A percentile compares a stretch with the other conserved stretches of the same genome.
Evolutionary conservation across 2,329 filamentous ascomycete genomes (phyloP).

Genomic region (Monilinia fructicola): DNA sequence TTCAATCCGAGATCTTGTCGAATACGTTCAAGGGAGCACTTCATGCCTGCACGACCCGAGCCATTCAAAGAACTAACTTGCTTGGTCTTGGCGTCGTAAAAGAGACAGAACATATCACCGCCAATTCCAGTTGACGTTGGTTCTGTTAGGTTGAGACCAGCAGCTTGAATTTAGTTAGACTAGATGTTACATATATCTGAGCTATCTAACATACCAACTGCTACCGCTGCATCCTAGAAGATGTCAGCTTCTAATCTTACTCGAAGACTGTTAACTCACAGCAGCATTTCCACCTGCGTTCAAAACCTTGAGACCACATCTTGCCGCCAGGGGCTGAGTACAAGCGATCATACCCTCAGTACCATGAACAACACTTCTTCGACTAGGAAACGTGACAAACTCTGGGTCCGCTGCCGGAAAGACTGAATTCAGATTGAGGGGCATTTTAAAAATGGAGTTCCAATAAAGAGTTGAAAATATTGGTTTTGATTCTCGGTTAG

Average conservation of each 20-base stretch:
- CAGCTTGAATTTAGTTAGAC: conserved; percentile 55
- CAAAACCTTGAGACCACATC: conserved; percentile 83
- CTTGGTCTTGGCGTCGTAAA: conserved; percentile 54
- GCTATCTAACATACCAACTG: conserved; percentile 62
- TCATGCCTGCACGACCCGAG: conserved; percentile 76
- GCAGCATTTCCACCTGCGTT: conserved; percentile 89
- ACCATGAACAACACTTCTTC: conserved; percentile 89
- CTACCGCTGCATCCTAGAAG: conserved; percentile 85
- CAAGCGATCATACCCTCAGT: conserved; percentile 88
- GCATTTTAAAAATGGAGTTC: conserved; percentile 32
- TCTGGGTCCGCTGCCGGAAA: conserved; percentile 40
- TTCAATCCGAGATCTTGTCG: conserved; percentile 67
- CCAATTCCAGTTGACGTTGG: conserved; percentile 92
- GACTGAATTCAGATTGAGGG: conserved; percentile 39
- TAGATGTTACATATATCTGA: neutral
- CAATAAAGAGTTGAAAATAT: neutral
- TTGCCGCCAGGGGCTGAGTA: conserved; percentile 84
- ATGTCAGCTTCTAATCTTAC: conserved; percentile 24
- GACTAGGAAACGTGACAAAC: conserved; percentile 69
- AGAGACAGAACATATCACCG: conserved; percentile 68
- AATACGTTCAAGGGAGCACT: conserved; percentile 67
- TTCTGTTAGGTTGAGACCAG: conserved; percentile 89
- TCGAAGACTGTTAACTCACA: conserved; percentile 51
- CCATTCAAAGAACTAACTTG: conserved; percentile 87
- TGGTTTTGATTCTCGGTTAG: neutral